Percentiles rank a stretch among this genome's conserved stretches.
Conservation (phyloP, 768 basidiomycete species). For the Flagelloscypha sp. region DNA sequence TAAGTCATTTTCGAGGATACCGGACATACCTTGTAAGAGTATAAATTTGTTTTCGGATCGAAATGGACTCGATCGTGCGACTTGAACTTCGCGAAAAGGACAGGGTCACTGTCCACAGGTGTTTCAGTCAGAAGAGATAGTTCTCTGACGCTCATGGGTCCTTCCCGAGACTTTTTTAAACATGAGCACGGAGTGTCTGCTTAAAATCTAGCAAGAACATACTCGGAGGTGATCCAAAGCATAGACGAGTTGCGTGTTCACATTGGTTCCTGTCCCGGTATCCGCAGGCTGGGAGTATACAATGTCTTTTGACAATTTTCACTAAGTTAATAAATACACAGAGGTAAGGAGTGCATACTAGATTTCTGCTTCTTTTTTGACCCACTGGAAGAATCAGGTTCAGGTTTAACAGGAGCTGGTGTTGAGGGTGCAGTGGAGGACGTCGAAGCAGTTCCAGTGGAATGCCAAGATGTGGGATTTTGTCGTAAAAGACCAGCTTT, state of each 20-base stretch:
- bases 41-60: constrained; percentile 79
- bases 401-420: constrained; percentile 20
- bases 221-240: constrained; percentile 79
- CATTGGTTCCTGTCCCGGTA: constrained; percentile 70
- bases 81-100: constrained; percentile 74
- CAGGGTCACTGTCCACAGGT: constrained; percentile 61
- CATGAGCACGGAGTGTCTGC: constrained; percentile 5
- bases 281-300: constrained; percentile 87
- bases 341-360: constrained; percentile 32
- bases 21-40: constrained; percentile 68
- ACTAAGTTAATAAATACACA: constrained; percentile 5
- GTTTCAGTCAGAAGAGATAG: constrained; percentile 75
- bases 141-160: constrained; percentile 83
- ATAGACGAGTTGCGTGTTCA: constrained; percentile 83
- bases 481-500: constrained; percentile 55
- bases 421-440: constrained; percentile 17
- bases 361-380: constrained; percentile 61
- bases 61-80: constrained; percentile 72
- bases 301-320: constrained; percentile 36
- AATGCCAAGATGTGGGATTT: constrained; percentile 72
- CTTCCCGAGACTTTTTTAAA: constrained; percentile 45
- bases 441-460: constrained; percentile 23
- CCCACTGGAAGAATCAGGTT: constrained; percentile 27
- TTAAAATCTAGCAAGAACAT: constrained; percentile 12
- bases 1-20: background rate